These are phyloP conservation scores for Fagopyrum esculentum DNA, from an alignment of 148 eudicot species.

Conservation along the genomic window DNA sequence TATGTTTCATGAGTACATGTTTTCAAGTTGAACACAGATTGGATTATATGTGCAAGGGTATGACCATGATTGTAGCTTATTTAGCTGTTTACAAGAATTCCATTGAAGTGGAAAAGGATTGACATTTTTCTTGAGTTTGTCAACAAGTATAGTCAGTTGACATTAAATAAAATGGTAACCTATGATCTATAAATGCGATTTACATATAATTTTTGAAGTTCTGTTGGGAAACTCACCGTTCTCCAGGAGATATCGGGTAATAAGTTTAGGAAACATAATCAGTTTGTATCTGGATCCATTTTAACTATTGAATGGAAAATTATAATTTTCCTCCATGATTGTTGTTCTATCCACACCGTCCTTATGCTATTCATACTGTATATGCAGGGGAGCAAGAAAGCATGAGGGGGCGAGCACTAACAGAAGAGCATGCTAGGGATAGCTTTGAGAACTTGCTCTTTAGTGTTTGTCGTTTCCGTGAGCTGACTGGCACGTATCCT, in stretches of 20 bases:
- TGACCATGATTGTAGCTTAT: background rate
- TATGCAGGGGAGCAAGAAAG: constrained; percentile 53
- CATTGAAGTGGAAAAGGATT: background rate
- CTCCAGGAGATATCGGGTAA: background rate
- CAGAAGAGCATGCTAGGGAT: constrained; percentile 98
- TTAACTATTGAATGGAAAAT: background rate
- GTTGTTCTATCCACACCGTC: background rate
- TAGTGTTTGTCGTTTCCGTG: constrained; percentile 88
- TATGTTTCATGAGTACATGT: background rate
- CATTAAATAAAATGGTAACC: background rate
- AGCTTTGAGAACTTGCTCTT: constrained; percentile 96
- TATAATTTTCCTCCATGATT: background rate
- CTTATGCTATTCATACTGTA: background rate
- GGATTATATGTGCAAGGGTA: background rate
- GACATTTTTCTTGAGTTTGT: background rate
- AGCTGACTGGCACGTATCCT: constrained; percentile 89
- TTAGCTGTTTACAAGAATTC: background rate
- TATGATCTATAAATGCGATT: background rate
- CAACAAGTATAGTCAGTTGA: background rate
- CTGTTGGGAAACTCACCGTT: background rate
- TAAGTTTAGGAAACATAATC: background rate
- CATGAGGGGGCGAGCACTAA: constrained; percentile 81
- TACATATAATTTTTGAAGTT: background rate
- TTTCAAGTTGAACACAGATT: background rate
- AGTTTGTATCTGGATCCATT: background rate